Evolutionary conservation across 345 rosid species (phyloP).

Genomic region (Conringia planisiliqua): DNA sequence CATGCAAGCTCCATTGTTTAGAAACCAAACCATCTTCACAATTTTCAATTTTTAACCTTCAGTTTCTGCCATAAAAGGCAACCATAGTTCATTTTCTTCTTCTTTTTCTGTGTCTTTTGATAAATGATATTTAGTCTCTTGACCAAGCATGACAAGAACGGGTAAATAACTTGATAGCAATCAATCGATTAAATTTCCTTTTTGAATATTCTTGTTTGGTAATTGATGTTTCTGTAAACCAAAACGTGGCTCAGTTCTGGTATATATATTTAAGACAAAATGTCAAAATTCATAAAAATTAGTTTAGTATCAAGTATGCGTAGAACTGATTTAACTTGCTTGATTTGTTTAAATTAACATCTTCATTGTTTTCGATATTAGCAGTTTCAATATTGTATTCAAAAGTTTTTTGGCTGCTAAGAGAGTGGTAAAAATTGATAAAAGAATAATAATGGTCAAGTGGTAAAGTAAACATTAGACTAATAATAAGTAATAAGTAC

Average conservation of each 20-base stretch:
- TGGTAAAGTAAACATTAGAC: not conserved
- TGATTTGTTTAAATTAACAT: not conserved
- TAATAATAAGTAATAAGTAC: not conserved
- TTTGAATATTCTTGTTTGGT: not conserved
- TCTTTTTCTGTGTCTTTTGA: not conserved
- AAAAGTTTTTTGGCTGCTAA: not conserved
- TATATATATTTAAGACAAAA: not conserved
- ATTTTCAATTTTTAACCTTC: conserved; percentile 26
- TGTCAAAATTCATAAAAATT: not conserved
- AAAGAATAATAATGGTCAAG: not conserved
- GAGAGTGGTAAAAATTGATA: not conserved
- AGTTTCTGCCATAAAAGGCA: conserved; percentile 2
- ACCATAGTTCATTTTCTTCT: not conserved
- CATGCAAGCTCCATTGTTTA: conserved; percentile 27
- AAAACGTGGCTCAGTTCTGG: not conserved
- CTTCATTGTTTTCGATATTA: not conserved
- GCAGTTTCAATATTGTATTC: not conserved
- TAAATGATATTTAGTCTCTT: not conserved
- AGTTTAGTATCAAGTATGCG: not conserved
- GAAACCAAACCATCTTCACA: conserved; percentile 11
- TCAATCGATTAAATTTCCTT: not conserved
- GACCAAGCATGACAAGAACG: not conserved
- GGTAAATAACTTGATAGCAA: not conserved
- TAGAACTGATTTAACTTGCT: not conserved
- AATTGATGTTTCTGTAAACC: not conserved